Evolutionary conservation across 192 early-diverging fungal genomes (phyloP).

Genomic region (Mortierella antarctica): DNA sequence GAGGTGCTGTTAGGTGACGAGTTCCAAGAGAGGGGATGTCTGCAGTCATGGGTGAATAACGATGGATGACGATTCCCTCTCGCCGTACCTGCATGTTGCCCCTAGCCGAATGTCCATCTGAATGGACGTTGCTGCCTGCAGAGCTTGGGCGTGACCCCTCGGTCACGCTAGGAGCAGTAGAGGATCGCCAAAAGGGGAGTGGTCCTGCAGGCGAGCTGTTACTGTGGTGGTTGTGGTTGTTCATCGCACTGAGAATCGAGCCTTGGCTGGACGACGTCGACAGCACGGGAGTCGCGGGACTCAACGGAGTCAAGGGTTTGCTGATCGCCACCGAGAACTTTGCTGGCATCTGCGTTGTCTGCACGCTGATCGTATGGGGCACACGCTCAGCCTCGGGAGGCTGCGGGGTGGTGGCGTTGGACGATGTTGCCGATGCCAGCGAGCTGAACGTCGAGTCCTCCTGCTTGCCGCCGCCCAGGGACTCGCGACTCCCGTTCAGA

Average conservation of each 20-base stretch:
- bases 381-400: conserved; percentile 23
- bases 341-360: conserved; percentile 34
- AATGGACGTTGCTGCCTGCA: conserved; percentile 11
- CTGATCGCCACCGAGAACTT: conserved; percentile 45
- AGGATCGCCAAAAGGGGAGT: conserved; percentile 23
- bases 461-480: conserved; percentile 21
- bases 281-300: conserved; percentile 19
- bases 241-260: conserved; percentile 26
- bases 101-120: conserved; percentile 12
- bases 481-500: not conserved
- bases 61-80: not conserved
- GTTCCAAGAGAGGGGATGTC: too few relatives aligned
- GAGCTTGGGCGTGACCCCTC: conserved; percentile 18
- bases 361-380: conserved; percentile 39
- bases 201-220: not conserved
- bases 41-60: not conserved
- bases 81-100: conserved; percentile 9
- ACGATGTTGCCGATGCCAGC: not conserved
- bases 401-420: conserved; percentile 1
- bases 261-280: conserved; percentile 35
- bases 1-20: too few relatives aligned
- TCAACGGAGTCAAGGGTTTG: conserved; percentile 16
- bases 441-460: conserved; percentile 5
- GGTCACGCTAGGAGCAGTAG: conserved; percentile 18
- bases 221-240: conserved; percentile 10